Evolutionary conservation across 192 early-diverging fungal species (phyloP), one percentile per base, ranked within the genome.

Genomic region (Rhizophagus clarus): DNA sequence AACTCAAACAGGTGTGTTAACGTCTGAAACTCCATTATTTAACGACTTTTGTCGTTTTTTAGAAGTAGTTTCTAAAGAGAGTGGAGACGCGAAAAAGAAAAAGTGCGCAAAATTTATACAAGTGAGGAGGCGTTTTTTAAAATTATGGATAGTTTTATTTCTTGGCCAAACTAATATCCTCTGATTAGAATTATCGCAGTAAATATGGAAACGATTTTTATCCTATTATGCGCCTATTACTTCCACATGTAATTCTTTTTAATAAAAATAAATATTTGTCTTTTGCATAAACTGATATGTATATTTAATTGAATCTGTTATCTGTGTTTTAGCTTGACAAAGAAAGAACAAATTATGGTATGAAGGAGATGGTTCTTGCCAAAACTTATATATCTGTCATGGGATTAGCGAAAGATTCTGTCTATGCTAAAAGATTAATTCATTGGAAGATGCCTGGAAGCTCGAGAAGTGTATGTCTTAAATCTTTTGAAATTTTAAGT

Each of bases 291-390:
- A 42, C 15, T 14, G 3, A 61, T 32, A 5, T 12, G 22, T 11
- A 2, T 20, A 1, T 28, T 22, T 12, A n/a, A 40, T 10, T 56
- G 45, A 49, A 24, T 7, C 6, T 45, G 10, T 66, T 2, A 40
- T 60, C n/a, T 22, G 12, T n/a, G 14, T 42, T 40, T 45, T 80
- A 88, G 87, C 75, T 87, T 61, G 88, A 89, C 83, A 83, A 82
- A 47, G 88, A 93, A 72, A 84, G 93, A 37, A 81, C 85, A 1
- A 83, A 83, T 15, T 93, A 94, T 81, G 87, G 89, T 22, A 83
- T 95, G 77, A 94, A 94, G 77, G 91, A 95, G 51, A 82, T 82
- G 69, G 87, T 83, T 37, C 85, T 95, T 76, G 93, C 92, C 6
- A 89, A 89, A 61, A 64, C 87, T 17, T 95, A 94, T 64, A 86